phyloP scores from a whole-genome alignment of 1,284 basidiomycete genomes.

The Rhizoctonia solani region DNA sequence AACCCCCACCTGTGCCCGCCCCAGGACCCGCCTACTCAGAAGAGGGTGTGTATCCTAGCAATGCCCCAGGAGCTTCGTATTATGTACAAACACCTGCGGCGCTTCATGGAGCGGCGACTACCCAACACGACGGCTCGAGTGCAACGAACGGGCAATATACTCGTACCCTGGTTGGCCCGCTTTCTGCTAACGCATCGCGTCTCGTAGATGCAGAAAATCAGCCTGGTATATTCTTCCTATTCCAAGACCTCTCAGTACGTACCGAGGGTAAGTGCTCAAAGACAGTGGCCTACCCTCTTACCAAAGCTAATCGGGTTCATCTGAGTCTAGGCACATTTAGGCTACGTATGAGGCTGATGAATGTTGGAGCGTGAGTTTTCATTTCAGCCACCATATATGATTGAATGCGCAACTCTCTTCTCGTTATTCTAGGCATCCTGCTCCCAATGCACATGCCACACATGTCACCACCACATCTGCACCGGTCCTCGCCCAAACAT shows the following conservation, averaged over 20 bases:
- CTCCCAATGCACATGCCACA: conserved; percentile 68
- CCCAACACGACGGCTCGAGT: conserved; percentile 15
- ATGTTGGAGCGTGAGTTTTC: conserved; percentile 74
- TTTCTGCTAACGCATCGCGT: conserved; percentile 81
- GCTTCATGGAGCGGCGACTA: conserved; percentile 23
- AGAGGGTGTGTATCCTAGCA: conserved; percentile 21
- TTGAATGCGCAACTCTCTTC: conserved; percentile 16
- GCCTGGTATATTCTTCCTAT: conserved; percentile 84
- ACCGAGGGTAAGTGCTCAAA: conserved; percentile 66
- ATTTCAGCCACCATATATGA: not conserved
- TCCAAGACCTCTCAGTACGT: conserved; percentile 84
- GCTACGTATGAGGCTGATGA: conserved; percentile 79
- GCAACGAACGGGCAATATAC: conserved; percentile 55
- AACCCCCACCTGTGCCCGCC: conserved; percentile 23
- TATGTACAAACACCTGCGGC: conserved; percentile 36
- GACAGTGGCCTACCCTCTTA: not conserved
- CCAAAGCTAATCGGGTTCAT: not conserved
- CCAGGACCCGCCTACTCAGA: conserved; percentile 23
- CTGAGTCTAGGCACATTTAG: conserved; percentile 65
- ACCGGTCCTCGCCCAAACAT: conserved; percentile 79
- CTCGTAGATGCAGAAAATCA: conserved; percentile 81
- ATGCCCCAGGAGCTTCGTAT: conserved; percentile 7
- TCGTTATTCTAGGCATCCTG: conserved; percentile 58
- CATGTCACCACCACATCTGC: conserved; percentile 65
- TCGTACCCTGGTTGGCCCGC: conserved; percentile 83